Evolutionary conservation across 2,329 filamentous ascomycete species (phyloP), one percentile per base, ranked within the genome.

Genomic region (Colletotrichum theobromicola): DNA sequence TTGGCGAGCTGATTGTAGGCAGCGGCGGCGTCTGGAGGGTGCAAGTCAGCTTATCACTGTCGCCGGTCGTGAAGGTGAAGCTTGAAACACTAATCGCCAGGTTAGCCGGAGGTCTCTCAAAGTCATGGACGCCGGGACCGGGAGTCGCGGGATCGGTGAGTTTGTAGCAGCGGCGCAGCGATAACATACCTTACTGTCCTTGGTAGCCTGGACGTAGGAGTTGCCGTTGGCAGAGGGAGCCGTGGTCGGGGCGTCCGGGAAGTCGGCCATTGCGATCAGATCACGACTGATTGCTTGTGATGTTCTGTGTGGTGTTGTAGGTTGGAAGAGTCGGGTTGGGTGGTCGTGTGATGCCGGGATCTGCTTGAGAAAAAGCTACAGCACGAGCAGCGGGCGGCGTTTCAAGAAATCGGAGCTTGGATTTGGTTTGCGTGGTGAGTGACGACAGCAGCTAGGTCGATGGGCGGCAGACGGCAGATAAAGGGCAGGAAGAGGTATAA

Each of bases 161-260:
- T 67, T 18, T 63, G 24, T 4, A 28, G 71, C 46, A 71, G 69
- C 66, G 66, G 65, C 28, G 42, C 63, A 65, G 68, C 63, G 73
- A 61, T 74, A 76, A 84, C 87, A 72, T 79, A 89, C 89, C 89
- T 84, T 85, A 91, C 89, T 90, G 80, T 82, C 84, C 83, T 89
- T 90, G 80, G 88, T 83, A 77, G 83, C 80, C 77, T 89, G 83
- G 76, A 86, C 76, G 77, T 84, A 82, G 78, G 86, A 84, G 78
- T 79, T 84, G 81, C 87, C 88, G 83, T 89, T 89, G 83, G 83
- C 81, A 80, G 83, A 79, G 34, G 80, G 79, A 72, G 82, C 79
- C 77, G 81, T 78, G 61, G 67, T 77, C 24, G 76, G 76, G 50
- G 76, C 76, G 78, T 83, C 82, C 78, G 83, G 80, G 79, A 83